Conservation (phyloP, 1,284 basidiomycete genomes). For the Anthracocystis walkeri region DNA sequence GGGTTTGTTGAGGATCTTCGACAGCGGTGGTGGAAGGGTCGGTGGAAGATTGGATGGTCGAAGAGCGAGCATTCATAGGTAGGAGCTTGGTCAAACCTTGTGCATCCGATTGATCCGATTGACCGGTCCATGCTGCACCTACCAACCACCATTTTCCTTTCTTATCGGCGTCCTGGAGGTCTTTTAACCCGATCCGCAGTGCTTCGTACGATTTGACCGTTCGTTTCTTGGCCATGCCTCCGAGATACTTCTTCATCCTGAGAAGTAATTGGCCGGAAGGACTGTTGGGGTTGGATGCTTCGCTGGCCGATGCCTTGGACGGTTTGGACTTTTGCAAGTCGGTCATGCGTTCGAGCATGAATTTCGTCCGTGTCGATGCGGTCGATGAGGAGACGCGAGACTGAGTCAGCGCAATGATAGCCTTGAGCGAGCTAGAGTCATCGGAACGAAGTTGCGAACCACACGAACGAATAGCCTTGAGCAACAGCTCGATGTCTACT, state of each 20-base stretch:
- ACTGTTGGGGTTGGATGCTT: slow-evolving; percentile 28
- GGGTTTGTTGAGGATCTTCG: slow-evolving; percentile 73
- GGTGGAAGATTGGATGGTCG: slow-evolving; percentile 27
- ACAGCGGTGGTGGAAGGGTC: too few relatives aligned
- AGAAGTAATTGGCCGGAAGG: slow-evolving; percentile 31
- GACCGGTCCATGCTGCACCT: slow-evolving; percentile 94
- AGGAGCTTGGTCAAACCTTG: slow-evolving; percentile 43
- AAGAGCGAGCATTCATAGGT: slow-evolving; percentile 36
- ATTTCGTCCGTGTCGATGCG: slow-evolving; percentile 56
- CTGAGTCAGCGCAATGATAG: slow-evolving; percentile 62
- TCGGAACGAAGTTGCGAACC: slow-evolving; percentile 62
- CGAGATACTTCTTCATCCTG: slow-evolving; percentile 62
- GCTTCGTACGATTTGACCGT: slow-evolving; percentile 57
- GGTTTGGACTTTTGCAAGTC: slow-evolving; percentile 49
- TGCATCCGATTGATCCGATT: slow-evolving; percentile 80
- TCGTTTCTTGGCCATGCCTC: slow-evolving; percentile 53
- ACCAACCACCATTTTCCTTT: slow-evolving; percentile 99
- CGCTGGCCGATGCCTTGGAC: slow-evolving; percentile 1
- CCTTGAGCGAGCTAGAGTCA: slow-evolving; percentile 59
- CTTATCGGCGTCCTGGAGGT: slow-evolving; percentile 84
- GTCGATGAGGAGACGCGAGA: slow-evolving; percentile 33
- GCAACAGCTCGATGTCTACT: slow-evolving; percentile 78
- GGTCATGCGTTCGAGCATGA: slow-evolving; percentile 66
- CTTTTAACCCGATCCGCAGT: slow-evolving; percentile 73
- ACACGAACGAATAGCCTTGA: slow-evolving; percentile 79